Base-by-base conservation (phyloP, 148 eudicot genomes). In the Polygonum maritimum region DNA sequence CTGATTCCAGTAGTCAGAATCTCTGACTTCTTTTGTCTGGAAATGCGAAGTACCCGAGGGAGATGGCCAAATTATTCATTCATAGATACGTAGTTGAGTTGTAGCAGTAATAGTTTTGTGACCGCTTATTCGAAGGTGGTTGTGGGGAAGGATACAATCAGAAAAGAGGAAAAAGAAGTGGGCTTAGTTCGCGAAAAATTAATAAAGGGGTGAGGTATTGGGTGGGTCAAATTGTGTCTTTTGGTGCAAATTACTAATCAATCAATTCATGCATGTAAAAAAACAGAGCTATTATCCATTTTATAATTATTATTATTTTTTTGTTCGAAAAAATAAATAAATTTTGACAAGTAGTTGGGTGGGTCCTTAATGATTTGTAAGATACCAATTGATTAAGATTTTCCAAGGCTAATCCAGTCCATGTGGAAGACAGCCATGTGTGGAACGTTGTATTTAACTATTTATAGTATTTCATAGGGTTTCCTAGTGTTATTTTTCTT, bases 211-310 rank as follows among this genome's bases (percentile, higher is more conserved):
- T 60, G 26, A 60, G 22, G 22, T 60, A 60, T 60, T 60, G 67
- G 67, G 67, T 60, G 67, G 67, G 67, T 60, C 67, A 60, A 60
- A 60, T 60, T 60, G 67, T 60, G 67, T 60, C 67, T 60, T 21
- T 60, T 60, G 67, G 67, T 60, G 67, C 16, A 60, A 60, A 60
- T 8, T 60, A 22, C 67, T 11, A n/a, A n/a, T 19, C 26, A 19
- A 55, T 19, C 67, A 60, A 60, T 60, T 60, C 67, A 60, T 60
- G 67, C 4, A 60, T 21, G 35, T 22, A 21, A 60, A 10, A 16
- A 44, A 26, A 26, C n/a, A n/a, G n/a, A 44, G 47, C 6, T 41
- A 41, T 41, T 40, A 40, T 40, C 5, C 4, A 40, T 40, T 40
- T 40, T 5, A 40, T 5, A 40, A 7, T 40, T 0, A 7, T 48